Evolutionary conservation across 139 green algal species (phyloP), one percentile per base, ranked within the genome.

Genomic region (Coelastrella sp.): DNA sequence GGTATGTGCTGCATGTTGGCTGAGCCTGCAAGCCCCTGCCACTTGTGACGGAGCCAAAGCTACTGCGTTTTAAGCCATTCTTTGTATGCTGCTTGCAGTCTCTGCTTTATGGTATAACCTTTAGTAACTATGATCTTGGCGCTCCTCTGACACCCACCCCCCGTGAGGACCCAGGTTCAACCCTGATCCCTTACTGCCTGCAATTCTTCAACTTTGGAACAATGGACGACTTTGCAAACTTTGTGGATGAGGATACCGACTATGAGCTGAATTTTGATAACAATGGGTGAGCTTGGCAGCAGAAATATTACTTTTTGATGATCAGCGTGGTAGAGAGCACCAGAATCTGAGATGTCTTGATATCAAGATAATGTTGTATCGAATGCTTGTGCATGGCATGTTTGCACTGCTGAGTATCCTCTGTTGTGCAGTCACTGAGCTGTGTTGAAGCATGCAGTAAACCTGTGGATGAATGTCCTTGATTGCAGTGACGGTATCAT

Each of bases 171-270:
- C 57, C 66, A 2, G 35, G 34, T 1, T 68, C 74, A 11, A 32
- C 66, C 45, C 37, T 80, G 15, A 79, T 86, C 41, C 68, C 81
- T 5, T 81, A 81, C 51, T 86, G 81, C 81, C 68, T 86, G 8
- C 7, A 21, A 7, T 41, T 81, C 45, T 86, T 86, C 68, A 81
- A 86, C 64, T 86, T 80, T 73, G 81, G 34, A 3, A 81, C 50
- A 11, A 35, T 86, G 67, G 81, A 86, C 35, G 81, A 86, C 38
- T 81, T 86, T 25, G n/a, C 37, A 0, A 4, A 9, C 21, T 81
- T 81, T 57, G 80, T 77, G 11, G 34, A 68, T 38, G 74, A 68
- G 51, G 35, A 81, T 38, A 81, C 37, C 4, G 45, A 64, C 45
- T 63, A 63, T 34, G 45, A 81, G 30, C 30, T 45, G 3, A 68